A percentile compares a stretch with the other conserved stretches of the same genome.
Conservation (phyloP, 441 rosid species). For the Iberis amara region DNA sequence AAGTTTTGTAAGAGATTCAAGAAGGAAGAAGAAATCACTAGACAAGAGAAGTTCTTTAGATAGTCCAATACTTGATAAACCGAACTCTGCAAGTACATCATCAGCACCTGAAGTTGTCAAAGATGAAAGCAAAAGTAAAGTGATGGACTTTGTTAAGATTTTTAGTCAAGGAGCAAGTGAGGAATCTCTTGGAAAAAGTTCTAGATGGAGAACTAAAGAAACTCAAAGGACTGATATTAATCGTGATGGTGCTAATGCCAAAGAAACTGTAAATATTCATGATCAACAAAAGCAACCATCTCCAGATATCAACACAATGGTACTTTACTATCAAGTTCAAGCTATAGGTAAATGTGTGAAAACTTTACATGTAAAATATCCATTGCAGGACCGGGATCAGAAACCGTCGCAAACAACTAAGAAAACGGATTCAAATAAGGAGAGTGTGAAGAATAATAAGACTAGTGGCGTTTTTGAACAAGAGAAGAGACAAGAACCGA, state of each 20-base stretch:
- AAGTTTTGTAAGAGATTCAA: slow-evolving; percentile 31
- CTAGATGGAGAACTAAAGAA: slow-evolving; percentile 38
- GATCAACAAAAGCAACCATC: slow-evolving; percentile 25
- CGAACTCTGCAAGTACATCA: slow-evolving; percentile 29
- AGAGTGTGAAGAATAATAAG: slow-evolving; percentile 7
- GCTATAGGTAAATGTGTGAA: slow-evolving; percentile 1
- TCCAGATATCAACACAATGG: slow-evolving; percentile 30
- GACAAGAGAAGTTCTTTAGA: slow-evolving; percentile 24
- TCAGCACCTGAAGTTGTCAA: slow-evolving; percentile 35
- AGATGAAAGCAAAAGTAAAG: slow-evolving; percentile 52
- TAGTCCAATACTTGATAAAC: slow-evolving; percentile 31
- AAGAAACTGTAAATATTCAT: slow-evolving; percentile 28
- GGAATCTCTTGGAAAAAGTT: slow-evolving; percentile 36
- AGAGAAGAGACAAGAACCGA: slow-evolving; percentile 26
- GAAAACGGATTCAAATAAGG: slow-evolving; percentile 14
- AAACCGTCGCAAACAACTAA: slow-evolving; percentile 20
- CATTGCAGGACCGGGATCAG: slow-evolving; percentile 17
- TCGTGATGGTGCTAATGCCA: slow-evolving; percentile 20
- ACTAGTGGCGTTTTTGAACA: slow-evolving; percentile 19
- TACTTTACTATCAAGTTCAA: slow-evolving; percentile 17
- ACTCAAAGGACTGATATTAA: slow-evolving; percentile 28
- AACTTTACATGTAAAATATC: background rate
- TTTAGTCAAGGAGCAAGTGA: slow-evolving; percentile 51
- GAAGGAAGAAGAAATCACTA: slow-evolving; percentile 41
- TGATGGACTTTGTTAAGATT: slow-evolving; percentile 67